Conservation (phyloP, 306 rosid species). For the Glycyrrhiza uralensis region DNA sequence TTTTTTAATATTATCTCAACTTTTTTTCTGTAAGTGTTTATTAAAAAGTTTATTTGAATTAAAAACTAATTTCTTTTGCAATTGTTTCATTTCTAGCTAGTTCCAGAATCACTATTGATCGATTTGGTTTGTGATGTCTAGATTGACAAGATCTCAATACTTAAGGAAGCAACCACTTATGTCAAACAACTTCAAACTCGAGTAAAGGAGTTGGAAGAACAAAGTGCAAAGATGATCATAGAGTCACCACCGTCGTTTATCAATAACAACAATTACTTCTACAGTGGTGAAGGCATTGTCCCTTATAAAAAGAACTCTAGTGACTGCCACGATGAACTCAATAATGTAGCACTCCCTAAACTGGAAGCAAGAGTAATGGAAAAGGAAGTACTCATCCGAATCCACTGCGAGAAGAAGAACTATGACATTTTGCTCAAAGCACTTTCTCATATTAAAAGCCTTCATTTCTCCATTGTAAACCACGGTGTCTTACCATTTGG, state of each 20-base stretch:
- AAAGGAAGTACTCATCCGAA: conserved; percentile 3
- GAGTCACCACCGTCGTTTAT: too few species aligned
- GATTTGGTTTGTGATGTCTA: background rate
- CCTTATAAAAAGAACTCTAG: background rate
- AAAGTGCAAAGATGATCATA: background rate
- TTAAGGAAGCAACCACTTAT: background rate
- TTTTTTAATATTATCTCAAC: too few species aligned
- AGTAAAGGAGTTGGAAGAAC: background rate
- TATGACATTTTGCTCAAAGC: background rate
- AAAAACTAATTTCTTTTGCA: too few species aligned
- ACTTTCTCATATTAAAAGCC: background rate
- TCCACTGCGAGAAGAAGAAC: conserved; percentile 4
- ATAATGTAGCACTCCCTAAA: too few species aligned
- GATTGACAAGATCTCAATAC: conserved; percentile 26
- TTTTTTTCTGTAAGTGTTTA: too few species aligned
- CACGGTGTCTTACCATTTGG: conserved; percentile 17
- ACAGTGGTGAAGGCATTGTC: background rate
- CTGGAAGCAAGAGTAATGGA: conserved; percentile 15
- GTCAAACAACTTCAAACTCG: conserved; percentile 17
- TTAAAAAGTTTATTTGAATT: too few species aligned
- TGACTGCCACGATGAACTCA: background rate
- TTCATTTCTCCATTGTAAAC: conserved; percentile 13
- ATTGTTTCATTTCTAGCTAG: too few species aligned
- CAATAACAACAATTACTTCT: too few species aligned
- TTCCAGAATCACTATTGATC: too few species aligned